Evolutionary conservation across 2,329 filamentous ascomycete species (phyloP).

Genomic region (Zasmidium angulare): DNA sequence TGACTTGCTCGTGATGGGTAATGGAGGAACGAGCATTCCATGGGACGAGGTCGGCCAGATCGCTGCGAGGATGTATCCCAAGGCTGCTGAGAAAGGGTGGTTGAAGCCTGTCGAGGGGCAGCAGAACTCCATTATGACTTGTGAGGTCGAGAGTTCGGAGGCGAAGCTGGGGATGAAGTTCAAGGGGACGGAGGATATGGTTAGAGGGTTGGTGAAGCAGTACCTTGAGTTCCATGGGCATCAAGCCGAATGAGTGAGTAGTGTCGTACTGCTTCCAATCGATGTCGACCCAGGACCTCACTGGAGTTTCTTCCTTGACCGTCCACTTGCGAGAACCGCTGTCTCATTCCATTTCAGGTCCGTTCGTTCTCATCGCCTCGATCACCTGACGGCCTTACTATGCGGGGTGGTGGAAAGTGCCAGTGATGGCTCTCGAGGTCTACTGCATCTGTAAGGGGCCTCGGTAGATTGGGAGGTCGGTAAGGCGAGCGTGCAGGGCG

Average conservation of each 20-base stretch:
- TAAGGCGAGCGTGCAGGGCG: no score
- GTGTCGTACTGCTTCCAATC: background rate
- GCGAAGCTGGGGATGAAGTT: slow-evolving; percentile 12
- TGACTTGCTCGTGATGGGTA: background rate
- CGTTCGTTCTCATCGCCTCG: no score
- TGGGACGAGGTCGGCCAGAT: background rate
- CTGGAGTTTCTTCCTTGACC: no score
- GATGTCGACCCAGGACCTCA: no score
- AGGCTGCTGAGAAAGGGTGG: slow-evolving; percentile 11
- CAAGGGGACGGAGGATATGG: slow-evolving; percentile 1
- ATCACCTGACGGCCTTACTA: no score
- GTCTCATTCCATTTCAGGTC: no score
- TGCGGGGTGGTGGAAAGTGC: no score
- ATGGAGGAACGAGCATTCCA: background rate
- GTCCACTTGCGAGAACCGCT: no score
- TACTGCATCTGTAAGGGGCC: no score
- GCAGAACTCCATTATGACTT: background rate
- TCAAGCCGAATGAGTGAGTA: background rate
- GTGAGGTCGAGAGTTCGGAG: slow-evolving; percentile 11
- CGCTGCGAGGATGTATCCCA: slow-evolving; percentile 6
- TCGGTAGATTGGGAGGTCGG: no score
- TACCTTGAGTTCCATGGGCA: background rate
- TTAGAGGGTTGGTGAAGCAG: background rate
- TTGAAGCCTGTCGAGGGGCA: slow-evolving; percentile 7
- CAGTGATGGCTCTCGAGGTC: no score